These are phyloP conservation scores for Saccharomycopsis crataegensis DNA, from an alignment of 1,139 yeast genomes.

Conservation along the genomic window DNA sequence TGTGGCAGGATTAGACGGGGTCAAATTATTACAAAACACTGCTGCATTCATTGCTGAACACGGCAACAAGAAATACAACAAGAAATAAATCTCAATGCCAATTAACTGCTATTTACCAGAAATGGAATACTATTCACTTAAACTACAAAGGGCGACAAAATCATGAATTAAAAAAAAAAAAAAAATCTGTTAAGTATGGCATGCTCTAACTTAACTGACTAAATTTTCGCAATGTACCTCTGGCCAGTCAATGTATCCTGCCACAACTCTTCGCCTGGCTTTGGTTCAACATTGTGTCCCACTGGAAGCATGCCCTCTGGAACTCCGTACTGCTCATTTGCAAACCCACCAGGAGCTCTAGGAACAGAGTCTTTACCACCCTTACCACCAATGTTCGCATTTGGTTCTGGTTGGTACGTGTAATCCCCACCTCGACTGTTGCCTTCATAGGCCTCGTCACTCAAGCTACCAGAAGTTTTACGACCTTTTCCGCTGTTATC, in stretches of 20 bases:
- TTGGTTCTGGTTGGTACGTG: background rate
- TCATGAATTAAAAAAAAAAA: too few relatives aligned
- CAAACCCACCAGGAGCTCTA: background rate
- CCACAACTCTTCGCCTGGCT: constrained; percentile 7
- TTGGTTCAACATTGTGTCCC: background rate
- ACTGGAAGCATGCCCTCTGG: constrained; percentile 6
- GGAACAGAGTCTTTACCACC: background rate
- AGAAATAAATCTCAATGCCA: too few relatives aligned
- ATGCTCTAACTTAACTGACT: too few relatives aligned
- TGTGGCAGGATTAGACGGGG: too few relatives aligned
- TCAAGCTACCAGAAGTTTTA: background rate
- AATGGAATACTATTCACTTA: too few relatives aligned
- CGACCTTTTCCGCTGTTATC: background rate
- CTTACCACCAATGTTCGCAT: background rate
- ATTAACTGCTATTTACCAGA: too few relatives aligned
- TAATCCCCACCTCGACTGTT: background rate
- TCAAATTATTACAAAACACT: too few relatives aligned
- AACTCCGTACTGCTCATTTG: background rate
- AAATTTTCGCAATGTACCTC: background rate
- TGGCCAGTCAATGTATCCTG: constrained; percentile 5
- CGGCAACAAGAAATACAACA: too few relatives aligned
- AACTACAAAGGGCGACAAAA: too few relatives aligned
- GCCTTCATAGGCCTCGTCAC: constrained; percentile 2
- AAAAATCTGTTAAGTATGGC: too few relatives aligned
- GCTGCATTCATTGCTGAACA: too few relatives aligned